Base-by-base conservation (phyloP, 306 rosid species). In the Glycine soja region DNA sequence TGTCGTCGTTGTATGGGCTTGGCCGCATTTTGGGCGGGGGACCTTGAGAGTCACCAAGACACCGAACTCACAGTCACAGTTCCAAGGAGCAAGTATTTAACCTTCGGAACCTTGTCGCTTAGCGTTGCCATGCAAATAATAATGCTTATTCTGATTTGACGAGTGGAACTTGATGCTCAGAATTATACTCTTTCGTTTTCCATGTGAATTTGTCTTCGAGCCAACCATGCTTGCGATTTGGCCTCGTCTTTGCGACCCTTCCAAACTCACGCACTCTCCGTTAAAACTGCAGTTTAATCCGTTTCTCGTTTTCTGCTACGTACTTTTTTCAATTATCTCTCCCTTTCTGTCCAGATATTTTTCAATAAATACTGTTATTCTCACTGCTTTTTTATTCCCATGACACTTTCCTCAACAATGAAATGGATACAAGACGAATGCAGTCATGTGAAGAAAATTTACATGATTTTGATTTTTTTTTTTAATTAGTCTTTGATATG, bases 11-110 rank as follows among this genome's bases (percentile, higher is more conserved):
- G 81, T 79, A 52, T 77, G 85, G 76, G 61, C 75, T 67, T 72
- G 70, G 80, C 80, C 77, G 76, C 85, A 85, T 80, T 85, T 80
- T 65, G 82, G 67, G 76, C 57, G 76, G 59, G 81, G 75, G 72
- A 80, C 83, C 84, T 62, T 8, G 4, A n/a, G 30, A n/a, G 52
- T 19, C 11, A 24, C 43, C 6, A 46, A 46, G 19, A 57, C 40
- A 42, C 34, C 8, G 2, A 24, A 24, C 30, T 24, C 30, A 24
- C 30, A 4, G 70, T 70, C 8, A 13, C 14, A 43, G 36, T 56
- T n/a, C 64, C 36, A 4, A 6, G 45, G 32, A 40, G 30, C 53
- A 16, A 15, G 6, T 19, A 0, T 77, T 77, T 68, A 13, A 54
- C 70, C 66, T 78, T 78, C 54, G 8, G 18, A 15, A 58, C 62